Conservation (phyloP, 352 stramenopile genomes). For the Pythium apleroticum region DNA sequence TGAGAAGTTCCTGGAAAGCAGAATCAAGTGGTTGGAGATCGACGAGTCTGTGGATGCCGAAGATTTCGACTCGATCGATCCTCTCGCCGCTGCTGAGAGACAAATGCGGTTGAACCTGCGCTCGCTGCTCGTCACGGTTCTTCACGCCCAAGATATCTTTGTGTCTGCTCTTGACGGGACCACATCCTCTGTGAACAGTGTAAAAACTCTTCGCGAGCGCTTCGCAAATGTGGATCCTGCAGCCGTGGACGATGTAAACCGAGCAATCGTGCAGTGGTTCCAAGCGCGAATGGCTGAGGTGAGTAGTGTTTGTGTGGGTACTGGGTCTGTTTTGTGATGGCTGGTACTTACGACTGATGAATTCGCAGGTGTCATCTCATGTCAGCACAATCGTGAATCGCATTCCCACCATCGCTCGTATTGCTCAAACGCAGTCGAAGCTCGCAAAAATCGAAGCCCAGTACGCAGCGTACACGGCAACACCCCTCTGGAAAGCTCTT, state of each 20-base stretch:
- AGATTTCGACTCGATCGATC: slow-evolving; percentile 6
- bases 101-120: slow-evolving; percentile 59
- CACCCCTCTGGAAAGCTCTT: slow-evolving; percentile 39
- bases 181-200: neutral
- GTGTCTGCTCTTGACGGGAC: slow-evolving; percentile 1
- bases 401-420: slow-evolving; percentile 55
- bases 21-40: slow-evolving; percentile 52
- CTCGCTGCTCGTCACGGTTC: slow-evolving; percentile 51
- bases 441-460: slow-evolving; percentile 41
- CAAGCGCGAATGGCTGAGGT: slow-evolving; percentile 12
- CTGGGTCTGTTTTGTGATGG: no score
- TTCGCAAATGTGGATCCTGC: neutral
- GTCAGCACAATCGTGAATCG: slow-evolving; percentile 45
- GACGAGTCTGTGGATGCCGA: slow-evolving; percentile 10
- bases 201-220: neutral
- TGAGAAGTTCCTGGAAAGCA: slow-evolving; percentile 45
- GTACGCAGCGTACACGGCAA: slow-evolving; percentile 34
- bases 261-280: slow-evolving; percentile 16
- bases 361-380: slow-evolving; percentile 42
- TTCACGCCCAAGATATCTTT: slow-evolving; percentile 64
- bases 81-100: slow-evolving; percentile 29
- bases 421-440: slow-evolving; percentile 63
- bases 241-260: neutral
- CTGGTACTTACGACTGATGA: neutral
- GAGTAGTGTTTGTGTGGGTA: slow-evolving; percentile 1